These are phyloP conservation scores for Eucalyptus pauciflora DNA, from an alignment of 345 rosid species.

Conservation along the genomic window DNA sequence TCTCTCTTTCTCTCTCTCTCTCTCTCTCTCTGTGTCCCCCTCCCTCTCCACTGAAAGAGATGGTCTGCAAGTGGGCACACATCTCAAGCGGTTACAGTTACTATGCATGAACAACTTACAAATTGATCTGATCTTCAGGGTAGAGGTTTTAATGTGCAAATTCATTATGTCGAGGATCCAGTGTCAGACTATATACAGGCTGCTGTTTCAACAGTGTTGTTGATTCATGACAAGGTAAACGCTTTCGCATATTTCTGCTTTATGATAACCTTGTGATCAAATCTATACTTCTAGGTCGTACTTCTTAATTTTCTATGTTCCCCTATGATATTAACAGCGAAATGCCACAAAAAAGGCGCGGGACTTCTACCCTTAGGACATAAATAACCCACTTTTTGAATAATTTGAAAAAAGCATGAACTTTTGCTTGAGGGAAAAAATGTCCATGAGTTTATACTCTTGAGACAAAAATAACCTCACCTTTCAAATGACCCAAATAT, in stretches of 20 bases:
- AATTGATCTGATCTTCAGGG: constrained; percentile 39
- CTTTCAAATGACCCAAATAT: not conserved
- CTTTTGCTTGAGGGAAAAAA: not conserved
- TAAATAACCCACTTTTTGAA: not conserved
- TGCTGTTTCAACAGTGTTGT: constrained; percentile 62
- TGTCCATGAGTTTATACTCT: not conserved
- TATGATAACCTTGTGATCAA: not conserved
- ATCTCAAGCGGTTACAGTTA: not conserved
- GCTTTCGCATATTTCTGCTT: not conserved
- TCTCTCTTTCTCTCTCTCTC: not conserved
- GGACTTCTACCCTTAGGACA: not conserved
- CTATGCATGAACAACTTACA: not conserved
- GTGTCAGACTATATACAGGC: constrained; percentile 78
- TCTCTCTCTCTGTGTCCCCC: not conserved
- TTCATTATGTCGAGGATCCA: constrained; percentile 81
- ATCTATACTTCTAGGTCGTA: not conserved
- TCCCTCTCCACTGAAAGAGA: not conserved
- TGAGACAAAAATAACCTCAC: not conserved
- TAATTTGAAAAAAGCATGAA: not conserved
- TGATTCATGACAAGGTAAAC: constrained; percentile 72
- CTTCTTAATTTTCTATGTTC: not conserved
- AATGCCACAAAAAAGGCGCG: not conserved
- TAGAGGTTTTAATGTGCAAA: constrained; percentile 80
- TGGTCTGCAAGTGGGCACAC: not conserved
- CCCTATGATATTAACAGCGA: not conserved